Evolutionary conservation across 2,329 filamentous ascomycete species (phyloP).

Genomic region (Rhytidhysteron rufulum): DNA sequence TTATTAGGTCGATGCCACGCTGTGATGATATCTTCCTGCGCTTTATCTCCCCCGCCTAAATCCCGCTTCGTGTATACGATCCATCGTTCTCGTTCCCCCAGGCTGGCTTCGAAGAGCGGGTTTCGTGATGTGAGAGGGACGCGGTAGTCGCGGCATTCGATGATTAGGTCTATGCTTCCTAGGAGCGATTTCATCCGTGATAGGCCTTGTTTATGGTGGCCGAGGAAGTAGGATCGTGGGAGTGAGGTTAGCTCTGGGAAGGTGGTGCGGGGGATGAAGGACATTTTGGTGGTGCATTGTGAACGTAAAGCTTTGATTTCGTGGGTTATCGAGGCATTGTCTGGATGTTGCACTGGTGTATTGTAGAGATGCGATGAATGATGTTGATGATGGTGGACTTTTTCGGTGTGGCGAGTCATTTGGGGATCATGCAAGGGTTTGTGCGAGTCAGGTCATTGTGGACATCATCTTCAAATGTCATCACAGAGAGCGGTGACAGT

Average conservation of each 20-base stretch:
- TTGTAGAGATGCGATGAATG: too few species aligned
- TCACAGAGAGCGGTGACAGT: too few species aligned
- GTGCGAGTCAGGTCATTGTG: too few species aligned
- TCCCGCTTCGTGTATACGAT: conserved; percentile 91
- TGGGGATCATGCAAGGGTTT: too few species aligned
- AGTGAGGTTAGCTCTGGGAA: conserved; percentile 74
- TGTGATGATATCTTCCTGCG: conserved; percentile 49
- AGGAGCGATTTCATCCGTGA: conserved; percentile 78
- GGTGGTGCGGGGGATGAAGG: conserved; percentile 67
- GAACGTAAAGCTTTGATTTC: neutral
- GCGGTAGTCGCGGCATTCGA: conserved; percentile 93
- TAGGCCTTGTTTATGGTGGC: conserved; percentile 82
- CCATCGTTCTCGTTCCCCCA: conserved; percentile 70
- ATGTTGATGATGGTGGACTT: too few species aligned
- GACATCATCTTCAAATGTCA: too few species aligned
- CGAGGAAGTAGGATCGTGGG: conserved; percentile 87
- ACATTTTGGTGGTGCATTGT: neutral
- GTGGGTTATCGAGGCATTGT: neutral
- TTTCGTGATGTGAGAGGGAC: conserved; percentile 88
- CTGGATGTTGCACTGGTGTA: neutral
- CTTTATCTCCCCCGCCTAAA: conserved; percentile 23
- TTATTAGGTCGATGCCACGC: conserved; percentile 52
- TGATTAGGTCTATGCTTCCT: conserved; percentile 75
- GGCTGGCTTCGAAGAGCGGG: conserved; percentile 75
- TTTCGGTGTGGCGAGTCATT: too few species aligned